phyloP scores from a whole-genome alignment of 1,139 yeast genomes.

The Kurtzmaniella quercitrusa region DNA sequence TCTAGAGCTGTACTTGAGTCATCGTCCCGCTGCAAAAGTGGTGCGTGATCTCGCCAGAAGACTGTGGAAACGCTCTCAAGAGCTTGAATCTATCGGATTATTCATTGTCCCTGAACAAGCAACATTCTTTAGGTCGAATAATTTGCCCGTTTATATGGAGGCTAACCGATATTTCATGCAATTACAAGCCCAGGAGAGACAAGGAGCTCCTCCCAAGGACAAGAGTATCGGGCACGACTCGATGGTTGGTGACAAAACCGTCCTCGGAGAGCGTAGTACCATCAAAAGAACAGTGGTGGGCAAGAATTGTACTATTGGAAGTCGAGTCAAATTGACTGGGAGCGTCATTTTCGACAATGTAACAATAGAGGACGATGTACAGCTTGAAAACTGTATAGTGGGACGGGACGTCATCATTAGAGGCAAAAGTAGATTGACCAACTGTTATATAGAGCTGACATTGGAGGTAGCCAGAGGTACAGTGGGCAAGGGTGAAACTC shows the following conservation, averaged over 20 bases:
- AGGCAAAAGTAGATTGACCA: slow-evolving; percentile 56
- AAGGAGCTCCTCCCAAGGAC: slow-evolving; percentile 35
- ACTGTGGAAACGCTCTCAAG: slow-evolving; percentile 75
- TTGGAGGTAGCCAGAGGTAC: slow-evolving; percentile 61
- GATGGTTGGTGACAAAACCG: slow-evolving; percentile 56
- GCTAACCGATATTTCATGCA: slow-evolving; percentile 81
- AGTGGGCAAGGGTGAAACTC: slow-evolving; percentile 77
- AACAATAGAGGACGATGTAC: slow-evolving; percentile 74
- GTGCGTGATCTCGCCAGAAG: slow-evolving; percentile 85
- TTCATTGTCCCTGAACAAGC: slow-evolving; percentile 62
- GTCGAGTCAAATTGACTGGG: slow-evolving; percentile 82
- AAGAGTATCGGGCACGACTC: slow-evolving; percentile 86
- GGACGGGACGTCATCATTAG: slow-evolving; percentile 66
- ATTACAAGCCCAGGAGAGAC: slow-evolving; percentile 33
- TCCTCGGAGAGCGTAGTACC: slow-evolving; percentile 72
- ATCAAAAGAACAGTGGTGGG: slow-evolving; percentile 83
- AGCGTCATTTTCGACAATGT: slow-evolving; percentile 74
- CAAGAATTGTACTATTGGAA: slow-evolving; percentile 71
- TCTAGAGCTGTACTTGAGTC: slow-evolving; percentile 33
- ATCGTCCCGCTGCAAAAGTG: slow-evolving; percentile 60
- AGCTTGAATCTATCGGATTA: slow-evolving; percentile 60
- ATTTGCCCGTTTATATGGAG: slow-evolving; percentile 79
- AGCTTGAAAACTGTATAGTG: slow-evolving; percentile 82
- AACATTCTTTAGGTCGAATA: slow-evolving; percentile 71
- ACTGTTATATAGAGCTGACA: slow-evolving; percentile 82